phyloP scores from a whole-genome alignment of 2,329 filamentous ascomycete genomes.

The Epichloe bromicola region DNA sequence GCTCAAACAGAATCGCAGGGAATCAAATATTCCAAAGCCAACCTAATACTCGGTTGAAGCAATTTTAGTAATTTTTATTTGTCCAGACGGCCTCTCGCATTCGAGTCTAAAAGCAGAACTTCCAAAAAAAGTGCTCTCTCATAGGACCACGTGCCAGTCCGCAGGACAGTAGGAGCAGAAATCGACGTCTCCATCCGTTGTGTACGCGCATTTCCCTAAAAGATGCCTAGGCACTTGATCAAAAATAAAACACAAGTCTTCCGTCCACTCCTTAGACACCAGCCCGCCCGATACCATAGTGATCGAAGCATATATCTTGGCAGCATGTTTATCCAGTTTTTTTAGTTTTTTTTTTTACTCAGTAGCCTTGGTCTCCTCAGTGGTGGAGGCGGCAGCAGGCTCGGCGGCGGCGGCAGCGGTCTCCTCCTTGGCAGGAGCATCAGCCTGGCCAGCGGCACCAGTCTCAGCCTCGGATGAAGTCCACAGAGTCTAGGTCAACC shows the following conservation, averaged over 20 bases:
- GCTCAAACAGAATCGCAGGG: background rate
- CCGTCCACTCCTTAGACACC: conserved; percentile 54
- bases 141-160: conserved; percentile 26
- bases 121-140: conserved; percentile 33
- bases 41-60: conserved; percentile 17
- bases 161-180: conserved; percentile 25
- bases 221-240: conserved; percentile 33
- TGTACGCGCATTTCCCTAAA: conserved; percentile 32
- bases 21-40: background rate
- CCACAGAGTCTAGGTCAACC: conserved; percentile 70
- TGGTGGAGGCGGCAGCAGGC: conserved; percentile 39
- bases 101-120: conserved; percentile 43
- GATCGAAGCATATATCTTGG: conserved; percentile 17
- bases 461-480: conserved; percentile 96
- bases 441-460: conserved; percentile 36
- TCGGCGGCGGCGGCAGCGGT: conserved; percentile 42
- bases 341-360: conserved; percentile 33
- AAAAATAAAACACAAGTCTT: conserved; percentile 45
- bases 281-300: conserved; percentile 33
- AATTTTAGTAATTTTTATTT: conserved; percentile 40
- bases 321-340: conserved; percentile 12
- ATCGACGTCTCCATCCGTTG: conserved; percentile 22
- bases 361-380: conserved; percentile 56
- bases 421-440: conserved; percentile 30
- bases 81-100: conserved; percentile 41